phyloP scores from a whole-genome alignment of 495 filamentous ascomycete genomes.

The Aspergillus wentii region DNA sequence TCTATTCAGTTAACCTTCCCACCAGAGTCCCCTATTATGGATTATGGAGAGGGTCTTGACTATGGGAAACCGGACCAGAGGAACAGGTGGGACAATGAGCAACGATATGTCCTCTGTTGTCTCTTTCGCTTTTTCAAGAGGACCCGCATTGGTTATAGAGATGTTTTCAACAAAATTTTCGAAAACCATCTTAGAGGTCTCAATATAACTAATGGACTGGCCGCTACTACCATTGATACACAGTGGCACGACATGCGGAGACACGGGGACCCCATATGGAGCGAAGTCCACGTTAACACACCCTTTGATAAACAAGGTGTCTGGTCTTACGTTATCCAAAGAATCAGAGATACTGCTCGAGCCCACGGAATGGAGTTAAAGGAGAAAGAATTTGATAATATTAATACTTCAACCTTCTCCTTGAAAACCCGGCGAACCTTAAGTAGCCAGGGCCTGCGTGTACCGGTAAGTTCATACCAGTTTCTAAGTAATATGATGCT shows the following conservation, averaged over 20 bases:
- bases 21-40: too few relatives aligned
- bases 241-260: constrained; percentile 23
- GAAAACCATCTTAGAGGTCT: constrained; percentile 7
- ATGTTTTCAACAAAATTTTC: constrained; percentile 23
- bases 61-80: too few relatives aligned
- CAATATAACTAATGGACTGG: constrained; percentile 13
- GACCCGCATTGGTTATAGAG: constrained; percentile 2
- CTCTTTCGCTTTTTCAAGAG: constrained; percentile 20
- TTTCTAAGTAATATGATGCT: too few relatives aligned
- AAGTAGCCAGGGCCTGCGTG: too few relatives aligned
- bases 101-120: constrained; percentile 23
- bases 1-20: too few relatives aligned
- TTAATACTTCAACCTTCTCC: constrained; percentile 8
- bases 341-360: constrained; percentile 14
- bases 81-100: constrained; percentile 17
- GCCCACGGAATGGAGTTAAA: constrained; percentile 6
- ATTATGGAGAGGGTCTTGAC: too few relatives aligned
- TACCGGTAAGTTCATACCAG: too few relatives aligned
- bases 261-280: constrained; percentile 13
- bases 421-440: too few relatives aligned
- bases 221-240: constrained; percentile 3
- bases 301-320: constrained; percentile 11
- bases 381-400: constrained; percentile 10
- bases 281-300: constrained; percentile 15
- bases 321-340: constrained; percentile 14